Evolutionary conservation across 2,329 filamentous ascomycete species (phyloP).

Genomic region (Xylaria hypoxylon): DNA sequence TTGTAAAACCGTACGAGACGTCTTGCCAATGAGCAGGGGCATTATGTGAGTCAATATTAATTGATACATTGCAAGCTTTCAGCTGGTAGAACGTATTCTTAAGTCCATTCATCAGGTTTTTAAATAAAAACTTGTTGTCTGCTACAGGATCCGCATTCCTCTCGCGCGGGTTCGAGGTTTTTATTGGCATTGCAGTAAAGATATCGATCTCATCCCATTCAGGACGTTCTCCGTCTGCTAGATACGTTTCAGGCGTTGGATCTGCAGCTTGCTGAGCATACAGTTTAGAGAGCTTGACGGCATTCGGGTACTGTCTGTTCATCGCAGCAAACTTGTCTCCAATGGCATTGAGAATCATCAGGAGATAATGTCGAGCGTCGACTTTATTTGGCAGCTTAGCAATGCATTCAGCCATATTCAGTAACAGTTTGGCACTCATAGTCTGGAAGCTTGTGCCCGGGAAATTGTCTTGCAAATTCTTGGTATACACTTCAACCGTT

Average conservation of each 20-base stretch:
- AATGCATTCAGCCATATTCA: conserved; percentile 99
- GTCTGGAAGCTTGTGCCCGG: conserved; percentile 99
- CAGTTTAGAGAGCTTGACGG: conserved; percentile 88
- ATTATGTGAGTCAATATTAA: conserved; percentile 78
- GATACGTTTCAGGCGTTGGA: conserved; percentile 76
- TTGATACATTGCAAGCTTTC: conserved; percentile 83
- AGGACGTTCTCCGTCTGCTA: conserved; percentile 84
- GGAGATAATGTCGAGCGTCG: conserved; percentile 92
- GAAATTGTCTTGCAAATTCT: conserved; percentile 93
- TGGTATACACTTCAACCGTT: conserved; percentile 97
- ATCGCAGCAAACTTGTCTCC: conserved; percentile 98
- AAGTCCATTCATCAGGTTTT: conserved; percentile 92
- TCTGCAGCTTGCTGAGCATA: conserved; percentile 77
- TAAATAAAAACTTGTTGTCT: conserved; percentile 98
- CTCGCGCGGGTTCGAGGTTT: conserved; percentile 90
- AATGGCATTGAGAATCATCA: conserved; percentile 98
- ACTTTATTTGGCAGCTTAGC: conserved; percentile 92
- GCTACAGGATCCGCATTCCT: conserved; percentile 88
- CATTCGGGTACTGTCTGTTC: conserved; percentile 96
- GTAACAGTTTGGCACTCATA: conserved; percentile 95
- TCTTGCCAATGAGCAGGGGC: conserved; percentile 93
- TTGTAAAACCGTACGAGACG: conserved; percentile 94
- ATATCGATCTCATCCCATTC: conserved; percentile 99
- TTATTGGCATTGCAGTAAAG: conserved; percentile 95
- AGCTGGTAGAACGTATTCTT: conserved; percentile 98